Evolutionary conservation across 176 grass and related monocot species (phyloP), one percentile per base, ranked within the genome.

Genomic region (Paspalum vaginatum): DNA sequence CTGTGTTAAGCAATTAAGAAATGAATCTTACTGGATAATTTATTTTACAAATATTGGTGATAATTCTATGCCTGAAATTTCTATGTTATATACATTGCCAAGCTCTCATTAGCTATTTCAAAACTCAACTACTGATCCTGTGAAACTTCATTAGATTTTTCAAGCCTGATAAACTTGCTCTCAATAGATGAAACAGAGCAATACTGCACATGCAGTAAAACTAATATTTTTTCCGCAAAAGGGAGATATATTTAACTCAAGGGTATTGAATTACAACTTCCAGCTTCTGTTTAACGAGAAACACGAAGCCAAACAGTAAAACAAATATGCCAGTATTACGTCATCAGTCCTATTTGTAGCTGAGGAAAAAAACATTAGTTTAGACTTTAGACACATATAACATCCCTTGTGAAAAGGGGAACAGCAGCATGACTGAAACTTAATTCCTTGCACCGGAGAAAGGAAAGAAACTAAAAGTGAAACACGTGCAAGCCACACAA

Each of bases 401-500:
- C 51, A 22, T 68, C 15, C 17, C 27, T 53, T 60, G 32, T 77
- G 4, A 14, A 64, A 87, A 66, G 41, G 24, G 42, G 11, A 49
- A 48, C 39, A 24, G 49, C 20, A 43, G 59, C 58, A 57, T 25
- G 50, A 25, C 39, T 55, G 9, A 82, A 74, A 50, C 15, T 70
- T 26, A 52, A 52, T 38, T 4, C 49, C 10, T 54, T 20, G 47
- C 16, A 26, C 26, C 18, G 0, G 9, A 21, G 20, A 11, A 73
- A 38, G 17, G 41, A 55, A 41, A 40, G 6, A 74, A 65, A 22
- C 8, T 74, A 68, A 60, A 84, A 53, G 1, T 52, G 9, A 80
- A 40, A 68, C 20, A 44, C 49, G 17, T 84, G 55, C 32, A 61
- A 25, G 11, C 43, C 2, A 65, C 65, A 82, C 65, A 76, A 39